Evolutionary conservation across 306 rosid species (phyloP), one percentile per base, ranked within the genome.

Genomic region (Trichosanthes truncata): DNA sequence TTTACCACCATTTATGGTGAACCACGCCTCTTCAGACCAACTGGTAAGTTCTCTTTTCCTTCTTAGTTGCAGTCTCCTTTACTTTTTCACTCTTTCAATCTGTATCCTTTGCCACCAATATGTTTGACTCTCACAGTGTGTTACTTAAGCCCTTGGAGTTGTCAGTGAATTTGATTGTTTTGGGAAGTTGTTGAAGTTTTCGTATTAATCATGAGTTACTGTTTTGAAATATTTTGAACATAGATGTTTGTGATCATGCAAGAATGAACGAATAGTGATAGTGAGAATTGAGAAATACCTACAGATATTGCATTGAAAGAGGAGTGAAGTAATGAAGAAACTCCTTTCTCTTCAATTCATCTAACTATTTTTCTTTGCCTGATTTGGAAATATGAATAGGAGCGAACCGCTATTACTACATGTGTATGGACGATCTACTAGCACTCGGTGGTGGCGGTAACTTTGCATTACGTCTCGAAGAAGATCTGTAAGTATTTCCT

Each of bases 391-490:
- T 69, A 11, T 78, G 52, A 53, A 49, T 73, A 95, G 99, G 99
- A 84, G 91, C 91, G 43, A 95, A 95, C 78, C 87, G 99, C 29
- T 93, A 91, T 85, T 95, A 87, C 80, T 89, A 63, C 84, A 75
- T 91, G 85, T 95, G 99, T 81, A 71, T 93, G 87, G 85, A 43
- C 74, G 97, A 95, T 79, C 77, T 90, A 48, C 91, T 95, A 80
- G 97, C 93, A 73, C 88, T 95, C 61, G 99, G 99, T 25, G 99
- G 97, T 8, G 97, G 99, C 78, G 96, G 97, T 68, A 90, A 83
- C 81, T 95, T 87, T 72, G 99, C 99, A 48, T 77, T 95, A 82
- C 81, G 90, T 82, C 88, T 95, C 80, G 96, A 91, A 80, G 99
- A 83, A 77, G 99, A 95, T 82, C 87, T 95, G 99, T 95, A 84